phyloP scores from a whole-genome alignment of 2,329 filamentous ascomycete genomes.

The Botrytis byssoidea region DNA sequence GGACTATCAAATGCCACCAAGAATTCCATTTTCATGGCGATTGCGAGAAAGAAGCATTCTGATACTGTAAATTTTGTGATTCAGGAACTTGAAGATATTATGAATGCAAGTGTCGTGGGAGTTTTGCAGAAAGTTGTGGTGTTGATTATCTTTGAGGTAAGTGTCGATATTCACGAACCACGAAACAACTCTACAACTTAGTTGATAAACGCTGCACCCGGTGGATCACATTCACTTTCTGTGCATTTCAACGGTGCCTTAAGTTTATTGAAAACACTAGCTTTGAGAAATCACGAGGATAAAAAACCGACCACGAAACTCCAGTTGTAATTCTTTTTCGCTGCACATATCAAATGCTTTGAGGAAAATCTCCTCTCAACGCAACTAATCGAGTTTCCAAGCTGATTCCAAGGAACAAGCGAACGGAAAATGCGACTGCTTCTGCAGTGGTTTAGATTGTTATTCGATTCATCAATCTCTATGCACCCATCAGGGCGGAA shows the following conservation, averaged over 20 bases:
- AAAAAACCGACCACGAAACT: not conserved
- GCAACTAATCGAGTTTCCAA: not conserved
- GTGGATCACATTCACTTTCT: constrained; percentile 21
- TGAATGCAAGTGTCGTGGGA: constrained; percentile 48
- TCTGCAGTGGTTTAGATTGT: constrained; percentile 17
- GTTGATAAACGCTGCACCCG: constrained; percentile 26
- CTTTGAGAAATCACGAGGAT: not conserved
- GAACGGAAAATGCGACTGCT: not conserved
- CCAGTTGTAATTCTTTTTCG: constrained; percentile 9
- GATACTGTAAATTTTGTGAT: constrained; percentile 50
- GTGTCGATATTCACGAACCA: not conserved
- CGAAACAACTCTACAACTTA: not conserved
- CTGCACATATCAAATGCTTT: constrained; percentile 2
- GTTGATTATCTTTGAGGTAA: constrained; percentile 50
- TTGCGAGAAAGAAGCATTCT: constrained; percentile 51
- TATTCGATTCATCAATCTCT: constrained; percentile 25
- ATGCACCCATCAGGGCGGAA: constrained; percentile 21
- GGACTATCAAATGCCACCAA: constrained; percentile 46
- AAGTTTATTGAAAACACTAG: constrained; percentile 28
- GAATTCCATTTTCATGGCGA: constrained; percentile 43
- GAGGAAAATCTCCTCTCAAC: not conserved
- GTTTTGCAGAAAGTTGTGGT: constrained; percentile 54
- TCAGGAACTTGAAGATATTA: constrained; percentile 45
- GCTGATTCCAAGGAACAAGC: not conserved
- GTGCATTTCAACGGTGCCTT: constrained; percentile 30